phyloP scores from a whole-genome alignment of 1,284 basidiomycete genomes.

The Thecaphora thlaspeos region DNA sequence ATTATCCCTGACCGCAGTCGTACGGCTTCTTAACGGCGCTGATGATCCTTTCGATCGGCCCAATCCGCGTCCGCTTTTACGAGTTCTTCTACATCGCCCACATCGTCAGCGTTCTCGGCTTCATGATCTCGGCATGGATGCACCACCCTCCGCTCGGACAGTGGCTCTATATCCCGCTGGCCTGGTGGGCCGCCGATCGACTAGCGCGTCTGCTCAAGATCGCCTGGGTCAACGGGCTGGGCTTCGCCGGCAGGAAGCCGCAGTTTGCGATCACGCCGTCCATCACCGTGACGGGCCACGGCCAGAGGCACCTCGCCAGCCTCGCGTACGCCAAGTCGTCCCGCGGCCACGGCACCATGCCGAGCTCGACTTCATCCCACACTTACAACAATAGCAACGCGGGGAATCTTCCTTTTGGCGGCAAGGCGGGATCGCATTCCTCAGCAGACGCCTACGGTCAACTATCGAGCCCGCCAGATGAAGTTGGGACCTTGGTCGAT shows the following conservation, averaged over 20 bases:
- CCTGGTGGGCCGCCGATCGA: conserved; percentile 65
- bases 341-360: conserved; percentile 13
- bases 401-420: too few relatives aligned
- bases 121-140: conserved; percentile 51
- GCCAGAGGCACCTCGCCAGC: too few relatives aligned
- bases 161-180: conserved; percentile 55
- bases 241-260: conserved; percentile 55
- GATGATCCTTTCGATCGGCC: conserved; percentile 67
- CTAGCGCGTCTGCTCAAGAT: conserved; percentile 66
- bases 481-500: too few relatives aligned
- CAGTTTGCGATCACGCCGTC: conserved; percentile 26
- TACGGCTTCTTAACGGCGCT: conserved; percentile 72
- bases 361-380: conserved; percentile 25
- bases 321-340: conserved; percentile 9
- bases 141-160: conserved; percentile 64
- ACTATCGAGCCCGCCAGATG: too few relatives aligned
- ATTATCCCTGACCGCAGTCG: conserved; percentile 61
- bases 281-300: too few relatives aligned
- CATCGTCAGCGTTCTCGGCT: conserved; percentile 60
- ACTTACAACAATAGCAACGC: too few relatives aligned
- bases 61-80: conserved; percentile 70
- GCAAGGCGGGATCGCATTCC: too few relatives aligned
- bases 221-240: conserved; percentile 66
- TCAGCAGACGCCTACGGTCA: too few relatives aligned
- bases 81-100: conserved; percentile 76